phyloP scores from a whole-genome alignment of 202 grass and related monocot species.

The Panicum virgatum region DNA sequence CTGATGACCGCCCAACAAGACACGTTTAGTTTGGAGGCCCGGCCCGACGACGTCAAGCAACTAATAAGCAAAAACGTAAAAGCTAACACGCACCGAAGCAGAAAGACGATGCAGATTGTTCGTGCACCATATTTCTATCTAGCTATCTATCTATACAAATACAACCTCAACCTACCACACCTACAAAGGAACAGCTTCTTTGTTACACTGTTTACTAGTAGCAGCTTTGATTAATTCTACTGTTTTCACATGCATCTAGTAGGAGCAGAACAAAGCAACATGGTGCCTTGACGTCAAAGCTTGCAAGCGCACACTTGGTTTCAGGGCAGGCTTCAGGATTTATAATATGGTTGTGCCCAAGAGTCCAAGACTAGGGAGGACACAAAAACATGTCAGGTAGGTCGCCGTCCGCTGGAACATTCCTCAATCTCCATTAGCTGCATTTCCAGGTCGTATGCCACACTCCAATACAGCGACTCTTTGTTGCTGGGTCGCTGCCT shows the following conservation, averaged over 20 bases:
- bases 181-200: background rate
- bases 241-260: background rate
- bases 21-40: background rate
- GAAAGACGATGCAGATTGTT: too few species aligned
- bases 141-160: too few species aligned
- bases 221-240: background rate
- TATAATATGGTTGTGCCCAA: background rate
- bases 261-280: background rate
- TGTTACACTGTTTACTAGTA: background rate
- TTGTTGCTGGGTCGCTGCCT: conserved; percentile 17
- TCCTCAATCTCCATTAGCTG: background rate
- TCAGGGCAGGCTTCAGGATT: too few species aligned
- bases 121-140: too few species aligned
- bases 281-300: conserved; percentile 25
- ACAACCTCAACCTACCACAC: background rate
- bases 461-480: too few species aligned
- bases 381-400: background rate
- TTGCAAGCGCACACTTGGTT: too few species aligned
- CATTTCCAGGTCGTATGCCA: background rate
- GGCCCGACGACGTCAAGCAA: background rate
- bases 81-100: background rate
- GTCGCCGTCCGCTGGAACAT: conserved; percentile 21
- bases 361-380: too few species aligned
- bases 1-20: background rate
- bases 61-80: background rate